Conservation (phyloP, 1,284 basidiomycete species). For the Mycosarcoma maydis region DNA sequence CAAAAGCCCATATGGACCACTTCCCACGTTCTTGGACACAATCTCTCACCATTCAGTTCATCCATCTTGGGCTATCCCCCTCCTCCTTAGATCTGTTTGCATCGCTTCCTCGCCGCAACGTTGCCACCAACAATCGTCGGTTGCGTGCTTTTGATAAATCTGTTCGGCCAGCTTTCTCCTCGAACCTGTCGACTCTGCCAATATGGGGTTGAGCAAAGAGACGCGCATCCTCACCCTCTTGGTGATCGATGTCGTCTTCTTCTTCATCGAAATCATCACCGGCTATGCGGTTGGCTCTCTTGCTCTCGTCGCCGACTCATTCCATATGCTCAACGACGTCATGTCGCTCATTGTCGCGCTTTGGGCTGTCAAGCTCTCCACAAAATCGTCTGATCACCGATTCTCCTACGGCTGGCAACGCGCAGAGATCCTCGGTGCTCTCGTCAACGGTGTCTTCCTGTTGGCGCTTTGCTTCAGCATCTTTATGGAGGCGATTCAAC, state of each 20-base stretch:
- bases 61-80: too few relatives aligned
- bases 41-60: too few relatives aligned
- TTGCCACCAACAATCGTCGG: too few relatives aligned
- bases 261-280: slow-evolving; percentile 85
- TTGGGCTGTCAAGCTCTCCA: slow-evolving; percentile 82
- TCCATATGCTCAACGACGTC: slow-evolving; percentile 88
- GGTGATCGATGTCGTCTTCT: slow-evolving; percentile 86
- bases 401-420: slow-evolving; percentile 98
- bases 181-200: too few relatives aligned
- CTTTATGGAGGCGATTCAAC: slow-evolving; percentile 87
- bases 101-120: too few relatives aligned
- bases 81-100: too few relatives aligned
- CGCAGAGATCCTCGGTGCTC: slow-evolving; percentile 85
- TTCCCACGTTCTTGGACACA: too few relatives aligned
- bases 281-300: slow-evolving; percentile 94
- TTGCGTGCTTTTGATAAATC: too few relatives aligned
- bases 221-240: slow-evolving; percentile 74
- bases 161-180: too few relatives aligned
- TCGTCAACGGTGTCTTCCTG: slow-evolving; percentile 96
- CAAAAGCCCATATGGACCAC: too few relatives aligned
- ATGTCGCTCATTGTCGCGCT: slow-evolving; percentile 93
- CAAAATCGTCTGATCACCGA: slow-evolving; percentile 70
- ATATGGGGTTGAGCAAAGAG: slow-evolving; percentile 52
- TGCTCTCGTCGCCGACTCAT: slow-evolving; percentile 93
- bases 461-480: slow-evolving; percentile 96